Base-by-base conservation (phyloP, 1,284 basidiomycete species). In the Fistulinella staudtii region DNA sequence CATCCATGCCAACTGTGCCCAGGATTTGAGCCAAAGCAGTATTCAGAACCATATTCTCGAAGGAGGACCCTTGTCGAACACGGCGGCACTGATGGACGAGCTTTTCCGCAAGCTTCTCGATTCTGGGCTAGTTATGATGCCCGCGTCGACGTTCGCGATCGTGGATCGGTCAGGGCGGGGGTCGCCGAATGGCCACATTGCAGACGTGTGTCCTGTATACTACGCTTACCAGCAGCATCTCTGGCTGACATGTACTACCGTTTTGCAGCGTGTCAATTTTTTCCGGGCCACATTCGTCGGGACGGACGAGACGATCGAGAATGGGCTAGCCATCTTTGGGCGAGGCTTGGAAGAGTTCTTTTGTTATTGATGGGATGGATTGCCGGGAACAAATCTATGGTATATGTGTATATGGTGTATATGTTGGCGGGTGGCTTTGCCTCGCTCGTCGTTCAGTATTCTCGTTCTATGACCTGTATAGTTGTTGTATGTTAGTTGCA, bases 41-140 rank as follows among this genome's bases (percentile, higher is more conserved):
- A n/a, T n/a, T 8, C 8, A 29, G 5, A n/a, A 29, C 8, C 5
- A 29, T 8, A 46, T 5, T 18, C 47, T 41, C 14, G 60, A 45
- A 13, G 33, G 17, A 21, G 52, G 46, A 13, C 54, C 60, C 1
- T 28, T 35, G 8, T 61, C 60, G 13, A 63, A 66, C 38, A 65
- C 61, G n/a, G 61, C 56, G 34, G 61, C 63, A n/a, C 44, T 63
- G 43, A 63, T 66, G 60, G 57, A 65, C 4, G 58, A 65, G n/a
- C 25, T 66, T 7, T 66, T 63, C 46, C 58, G 49, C 28, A 63
- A 66, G 33, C 49, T 63, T 22, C 41, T 63, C 1, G 52, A 58
- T 0, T 58, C 50, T 40, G 60, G 60, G 5, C 24, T 63, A 36
- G 64, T 63, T 28, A 65, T 63, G 60, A 63, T 63, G 60, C 60